Base-by-base conservation (phyloP, 2,329 filamentous ascomycete genomes). In the Emmonsiellopsis sp. region DNA sequence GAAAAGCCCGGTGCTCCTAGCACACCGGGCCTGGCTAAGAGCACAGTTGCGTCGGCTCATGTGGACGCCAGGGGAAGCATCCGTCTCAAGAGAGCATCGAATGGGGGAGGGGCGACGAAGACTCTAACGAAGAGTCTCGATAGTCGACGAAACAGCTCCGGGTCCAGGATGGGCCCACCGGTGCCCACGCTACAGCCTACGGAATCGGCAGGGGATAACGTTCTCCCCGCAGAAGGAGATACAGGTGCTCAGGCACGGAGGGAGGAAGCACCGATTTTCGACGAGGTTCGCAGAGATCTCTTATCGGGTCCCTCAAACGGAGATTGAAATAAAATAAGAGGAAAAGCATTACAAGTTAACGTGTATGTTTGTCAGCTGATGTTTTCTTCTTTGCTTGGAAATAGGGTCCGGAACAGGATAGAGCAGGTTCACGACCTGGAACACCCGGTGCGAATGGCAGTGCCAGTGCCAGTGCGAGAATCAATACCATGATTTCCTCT, bases 21-120 rank as follows among this genome's bases (percentile, higher is more conserved):
- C n/a, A 97, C 92, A 0, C 92, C 93, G 0, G 91, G 92, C 0
- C 79, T 95, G 52, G 89, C 88, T 40, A 95, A 95, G 69, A 91
- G 86, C 59, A 97, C 93, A 0, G 91, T 96, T 13, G 89, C 89
- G 10, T 86, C 88, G 40, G 90, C 89, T 58, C 86, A 86, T 52
- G 87, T 96, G 40, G 90, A 93, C 67, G 93, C 89, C 1, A 86
- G 85, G 64, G 93, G 89, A 15, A 90, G 68, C 55, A 76, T 73
- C 57, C 73, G 72, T n/a, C 61, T 75, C 40, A 74, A 74, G 54
- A 70, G 72, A 45, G 73, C 78, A 32, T 74, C 79, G 11, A 82
- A 80, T 55, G 86, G 86, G 55, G 85, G 86, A 59, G 85, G 83
- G 26, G 85, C 87, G 49, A 88, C 86, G 63, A 87, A 85, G 71